Conservation (phyloP, 1,284 basidiomycete genomes). For the Cryptococcus hybrid region DNA sequence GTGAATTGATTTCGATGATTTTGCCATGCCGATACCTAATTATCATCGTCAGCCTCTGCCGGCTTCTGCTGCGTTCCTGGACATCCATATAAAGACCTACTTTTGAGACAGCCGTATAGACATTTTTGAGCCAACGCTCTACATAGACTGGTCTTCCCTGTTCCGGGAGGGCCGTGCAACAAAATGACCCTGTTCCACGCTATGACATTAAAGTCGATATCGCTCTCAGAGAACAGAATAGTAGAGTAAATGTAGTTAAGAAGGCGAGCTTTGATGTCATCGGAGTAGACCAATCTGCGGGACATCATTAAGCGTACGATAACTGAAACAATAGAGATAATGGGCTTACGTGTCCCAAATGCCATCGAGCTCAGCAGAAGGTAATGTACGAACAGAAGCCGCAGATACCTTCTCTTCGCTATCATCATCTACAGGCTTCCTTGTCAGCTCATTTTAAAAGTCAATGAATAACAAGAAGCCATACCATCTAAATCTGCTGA, state of each 20-base stretch:
- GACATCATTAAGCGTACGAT: background rate
- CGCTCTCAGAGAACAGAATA: constrained; percentile 80
- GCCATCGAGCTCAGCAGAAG: constrained; percentile 77
- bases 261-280: constrained; percentile 82
- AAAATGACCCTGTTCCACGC: constrained; percentile 92
- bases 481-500: constrained; percentile 56
- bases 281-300: constrained; percentile 76
- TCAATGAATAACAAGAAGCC: constrained; percentile 31
- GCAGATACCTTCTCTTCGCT: constrained; percentile 76
- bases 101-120: constrained; percentile 82
- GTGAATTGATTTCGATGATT: constrained; percentile 95
- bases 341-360: constrained; percentile 65
- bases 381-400: constrained; percentile 81
- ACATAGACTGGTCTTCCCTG: constrained; percentile 95
- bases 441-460: background rate
- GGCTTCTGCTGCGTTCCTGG: background rate
- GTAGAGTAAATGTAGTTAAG: constrained; percentile 95
- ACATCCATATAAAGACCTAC: constrained; percentile 50
- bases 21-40: constrained; percentile 77
- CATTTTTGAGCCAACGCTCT: constrained; percentile 90
- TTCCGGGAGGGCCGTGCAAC: constrained; percentile 95
- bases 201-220: constrained; percentile 87
- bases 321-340: background rate
- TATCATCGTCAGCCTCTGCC: background rate
- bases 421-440: constrained; percentile 49